Percentiles rank a stretch among this genome's conserved stretches.
Evolutionary conservation across 2,329 filamentous ascomycete species (phyloP).

Genomic region (Ceratocystis papillata): DNA sequence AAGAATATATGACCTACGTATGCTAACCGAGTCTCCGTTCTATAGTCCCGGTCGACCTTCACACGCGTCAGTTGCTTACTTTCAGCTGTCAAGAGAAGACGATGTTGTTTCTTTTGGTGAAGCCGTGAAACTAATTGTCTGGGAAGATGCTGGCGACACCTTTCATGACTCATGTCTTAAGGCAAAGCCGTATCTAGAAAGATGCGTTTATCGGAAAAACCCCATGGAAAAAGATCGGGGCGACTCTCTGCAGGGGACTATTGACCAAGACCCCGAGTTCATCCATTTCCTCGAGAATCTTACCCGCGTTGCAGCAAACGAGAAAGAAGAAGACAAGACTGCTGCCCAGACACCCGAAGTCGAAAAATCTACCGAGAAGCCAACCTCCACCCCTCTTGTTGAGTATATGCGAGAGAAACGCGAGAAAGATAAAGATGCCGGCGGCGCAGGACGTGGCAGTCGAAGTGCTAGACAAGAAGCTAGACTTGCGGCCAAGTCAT

Average conservation of each 20-base stretch:
- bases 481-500: constrained; percentile 35
- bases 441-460: constrained; percentile 38
- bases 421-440: constrained; percentile 51
- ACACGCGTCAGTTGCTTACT: constrained; percentile 65
- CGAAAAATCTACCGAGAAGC: constrained; percentile 45
- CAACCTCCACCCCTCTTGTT: constrained; percentile 66
- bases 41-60: constrained; percentile 73
- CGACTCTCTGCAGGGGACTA: constrained; percentile 82
- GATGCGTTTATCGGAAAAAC: constrained; percentile 72
- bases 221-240: constrained; percentile 62
- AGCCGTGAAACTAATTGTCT: constrained; percentile 54
- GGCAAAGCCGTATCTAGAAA: constrained; percentile 69
- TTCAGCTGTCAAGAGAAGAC: constrained; percentile 65
- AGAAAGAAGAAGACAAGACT: constrained; percentile 37
- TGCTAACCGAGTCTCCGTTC: neutral
- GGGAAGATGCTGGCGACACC: constrained; percentile 74
- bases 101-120: constrained; percentile 59
- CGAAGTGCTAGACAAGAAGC: constrained; percentile 49
- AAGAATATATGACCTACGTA: neutral
- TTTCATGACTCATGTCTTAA: constrained; percentile 60
- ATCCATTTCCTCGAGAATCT: constrained; percentile 83
- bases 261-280: constrained; percentile 93
- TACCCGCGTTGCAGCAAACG: constrained; percentile 38
- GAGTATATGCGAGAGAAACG: constrained; percentile 86
- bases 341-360: constrained; percentile 36